Evolutionary conservation across 1,284 basidiomycete species (phyloP).

Genomic region (Ceraceosorus bombacis): DNA sequence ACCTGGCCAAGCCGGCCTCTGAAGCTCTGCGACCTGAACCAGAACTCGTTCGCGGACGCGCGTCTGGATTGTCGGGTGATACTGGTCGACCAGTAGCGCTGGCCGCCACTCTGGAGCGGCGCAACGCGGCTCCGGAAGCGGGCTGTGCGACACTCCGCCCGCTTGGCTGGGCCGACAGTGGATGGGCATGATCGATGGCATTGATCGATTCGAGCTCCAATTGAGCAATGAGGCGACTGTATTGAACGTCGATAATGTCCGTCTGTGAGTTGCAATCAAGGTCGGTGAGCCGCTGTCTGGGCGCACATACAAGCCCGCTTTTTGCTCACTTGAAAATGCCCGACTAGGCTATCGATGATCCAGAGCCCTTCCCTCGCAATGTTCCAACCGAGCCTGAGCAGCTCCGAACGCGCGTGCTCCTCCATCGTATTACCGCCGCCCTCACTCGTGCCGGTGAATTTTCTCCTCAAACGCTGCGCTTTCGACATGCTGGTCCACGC

Average conservation of each 20-base stretch:
- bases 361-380: conserved; percentile 77
- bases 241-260: conserved; percentile 80
- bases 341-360: conserved; percentile 71
- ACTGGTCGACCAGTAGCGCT: too few species aligned
- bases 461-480: conserved; percentile 66
- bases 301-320: neutral
- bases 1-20: too few species aligned
- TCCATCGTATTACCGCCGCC: conserved; percentile 66
- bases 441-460: conserved; percentile 77
- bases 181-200: neutral
- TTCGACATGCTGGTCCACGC: conserved; percentile 77
- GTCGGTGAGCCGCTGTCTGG: neutral
- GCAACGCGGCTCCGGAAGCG: too few species aligned
- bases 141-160: neutral
- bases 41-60: too few species aligned
- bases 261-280: conserved; percentile 63
- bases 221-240: conserved; percentile 59
- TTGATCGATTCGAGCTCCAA: conserved; percentile 41
- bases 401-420: conserved; percentile 53
- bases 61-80: too few species aligned
- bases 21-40: too few species aligned
- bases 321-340: conserved; percentile 37
- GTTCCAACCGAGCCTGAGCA: conserved; percentile 74
- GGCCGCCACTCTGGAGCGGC: too few species aligned
- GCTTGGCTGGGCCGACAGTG: neutral